phyloP scores from a whole-genome alignment of 2,329 filamentous ascomycete species.

The Colletotrichum abscissum region DNA sequence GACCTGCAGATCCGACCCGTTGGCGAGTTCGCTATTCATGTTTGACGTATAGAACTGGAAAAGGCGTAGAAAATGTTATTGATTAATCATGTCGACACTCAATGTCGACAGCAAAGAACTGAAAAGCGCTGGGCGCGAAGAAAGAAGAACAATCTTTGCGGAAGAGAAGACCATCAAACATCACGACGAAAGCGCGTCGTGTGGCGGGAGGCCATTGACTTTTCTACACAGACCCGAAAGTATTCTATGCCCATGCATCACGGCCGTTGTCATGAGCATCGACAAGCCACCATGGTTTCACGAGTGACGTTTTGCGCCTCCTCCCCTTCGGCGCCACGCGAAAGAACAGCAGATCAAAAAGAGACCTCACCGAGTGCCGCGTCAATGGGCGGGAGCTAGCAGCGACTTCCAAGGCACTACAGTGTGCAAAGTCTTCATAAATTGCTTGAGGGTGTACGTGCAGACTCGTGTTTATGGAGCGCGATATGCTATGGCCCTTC shows the following conservation, averaged over 20 bases:
- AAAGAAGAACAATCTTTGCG: neutral
- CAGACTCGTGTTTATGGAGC: neutral
- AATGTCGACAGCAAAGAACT: neutral
- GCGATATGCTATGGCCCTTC: neutral
- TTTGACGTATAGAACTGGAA: neutral
- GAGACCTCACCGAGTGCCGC: neutral
- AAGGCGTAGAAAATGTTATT: neutral
- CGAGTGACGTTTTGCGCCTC: neutral
- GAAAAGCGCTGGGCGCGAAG: neutral
- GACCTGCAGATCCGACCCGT: neutral
- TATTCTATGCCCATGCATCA: neutral
- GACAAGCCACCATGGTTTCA: constrained; percentile 18
- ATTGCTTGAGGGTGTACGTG: neutral
- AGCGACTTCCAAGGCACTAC: neutral
- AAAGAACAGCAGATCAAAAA: constrained; percentile 4
- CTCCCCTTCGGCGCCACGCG: constrained; percentile 4
- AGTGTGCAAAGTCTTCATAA: neutral
- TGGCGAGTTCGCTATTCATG: constrained; percentile 11
- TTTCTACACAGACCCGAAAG: neutral
- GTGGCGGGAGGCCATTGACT: neutral
- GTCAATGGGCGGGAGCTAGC: constrained; percentile 21
- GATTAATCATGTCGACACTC: constrained; percentile 14
- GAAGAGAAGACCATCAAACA: neutral
- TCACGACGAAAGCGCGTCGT: neutral
- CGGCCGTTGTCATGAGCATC: neutral